Conservation (phyloP, 1,284 basidiomycete species). For the Mycena citricolor region DNA sequence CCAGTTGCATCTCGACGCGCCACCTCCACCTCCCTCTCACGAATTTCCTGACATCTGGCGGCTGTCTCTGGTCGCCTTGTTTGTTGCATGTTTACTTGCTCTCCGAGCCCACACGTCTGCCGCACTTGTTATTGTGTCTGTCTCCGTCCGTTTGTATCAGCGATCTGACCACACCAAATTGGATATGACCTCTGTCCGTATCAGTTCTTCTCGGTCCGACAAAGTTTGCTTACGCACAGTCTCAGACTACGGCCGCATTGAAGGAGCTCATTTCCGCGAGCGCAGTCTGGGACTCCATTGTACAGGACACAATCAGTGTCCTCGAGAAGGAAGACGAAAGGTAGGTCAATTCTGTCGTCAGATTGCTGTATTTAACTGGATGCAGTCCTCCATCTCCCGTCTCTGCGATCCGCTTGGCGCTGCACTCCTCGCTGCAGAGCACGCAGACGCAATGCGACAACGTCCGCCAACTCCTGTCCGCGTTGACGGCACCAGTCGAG, state of each 20-base stretch:
- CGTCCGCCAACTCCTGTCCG: conserved; percentile 71
- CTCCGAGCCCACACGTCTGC: conserved; percentile 49
- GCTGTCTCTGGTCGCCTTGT: conserved; percentile 38
- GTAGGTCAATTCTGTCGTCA: conserved; percentile 35
- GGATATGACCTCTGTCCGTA: conserved; percentile 56
- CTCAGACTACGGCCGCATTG: conserved; percentile 60
- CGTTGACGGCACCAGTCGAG: conserved; percentile 66
- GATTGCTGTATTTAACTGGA: conserved; percentile 34
- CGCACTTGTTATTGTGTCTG: conserved; percentile 40
- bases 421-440: conserved; percentile 69
- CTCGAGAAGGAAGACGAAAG: conserved; percentile 69
- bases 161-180: conserved; percentile 41
- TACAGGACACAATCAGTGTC: conserved; percentile 62
- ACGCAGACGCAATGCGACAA: conserved; percentile 78
- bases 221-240: no score
- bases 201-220: background rate
- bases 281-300: conserved; percentile 66
- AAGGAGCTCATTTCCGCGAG: conserved; percentile 66
- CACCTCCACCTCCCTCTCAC: conserved; percentile 29
- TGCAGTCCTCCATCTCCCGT: conserved; percentile 50
- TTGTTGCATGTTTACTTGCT: conserved; percentile 45
- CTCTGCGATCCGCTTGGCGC: conserved; percentile 62
- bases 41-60: conserved; percentile 35
- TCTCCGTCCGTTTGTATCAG: conserved; percentile 40
- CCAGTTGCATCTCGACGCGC: conserved; percentile 44